Percentiles rank a stretch among this genome's conserved stretches.
Conservation (phyloP, 2,329 filamentous ascomycete species). For the Didymellaceae sp. region DNA sequence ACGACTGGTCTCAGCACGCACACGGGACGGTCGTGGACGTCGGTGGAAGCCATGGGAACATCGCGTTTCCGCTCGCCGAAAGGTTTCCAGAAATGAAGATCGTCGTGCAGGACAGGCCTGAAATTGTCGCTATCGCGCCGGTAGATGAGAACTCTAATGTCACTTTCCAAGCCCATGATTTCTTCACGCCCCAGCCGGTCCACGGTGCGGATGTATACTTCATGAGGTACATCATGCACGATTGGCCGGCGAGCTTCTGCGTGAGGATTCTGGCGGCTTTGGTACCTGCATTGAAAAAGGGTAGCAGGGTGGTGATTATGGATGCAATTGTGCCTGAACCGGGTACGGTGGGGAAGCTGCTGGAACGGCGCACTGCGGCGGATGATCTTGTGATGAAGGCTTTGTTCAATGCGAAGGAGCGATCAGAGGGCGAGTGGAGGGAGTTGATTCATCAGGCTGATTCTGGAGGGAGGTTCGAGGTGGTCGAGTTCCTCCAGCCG, state of each 20-base stretch:
- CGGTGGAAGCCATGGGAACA: background rate
- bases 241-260: background rate
- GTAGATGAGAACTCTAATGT: background rate
- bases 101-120: background rate
- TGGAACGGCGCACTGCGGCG: background rate
- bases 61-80: background rate
- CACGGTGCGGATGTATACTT: background rate
- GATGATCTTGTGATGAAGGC: background rate
- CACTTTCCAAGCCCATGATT: background rate
- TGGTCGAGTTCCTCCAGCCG: background rate
- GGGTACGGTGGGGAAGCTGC: background rate
- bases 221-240: background rate
- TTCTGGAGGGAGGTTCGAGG: background rate
- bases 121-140: background rate
- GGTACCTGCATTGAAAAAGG: background rate
- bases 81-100: background rate
- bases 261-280: slow-evolving; percentile 3
- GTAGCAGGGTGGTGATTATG: background rate
- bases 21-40: background rate
- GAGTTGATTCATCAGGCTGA: background rate
- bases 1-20: background rate
- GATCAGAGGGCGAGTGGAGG: background rate
- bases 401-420: background rate
- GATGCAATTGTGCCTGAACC: background rate
- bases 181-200: background rate